Conservation (phyloP, 768 basidiomycete species). For the Russula virescens region DNA sequence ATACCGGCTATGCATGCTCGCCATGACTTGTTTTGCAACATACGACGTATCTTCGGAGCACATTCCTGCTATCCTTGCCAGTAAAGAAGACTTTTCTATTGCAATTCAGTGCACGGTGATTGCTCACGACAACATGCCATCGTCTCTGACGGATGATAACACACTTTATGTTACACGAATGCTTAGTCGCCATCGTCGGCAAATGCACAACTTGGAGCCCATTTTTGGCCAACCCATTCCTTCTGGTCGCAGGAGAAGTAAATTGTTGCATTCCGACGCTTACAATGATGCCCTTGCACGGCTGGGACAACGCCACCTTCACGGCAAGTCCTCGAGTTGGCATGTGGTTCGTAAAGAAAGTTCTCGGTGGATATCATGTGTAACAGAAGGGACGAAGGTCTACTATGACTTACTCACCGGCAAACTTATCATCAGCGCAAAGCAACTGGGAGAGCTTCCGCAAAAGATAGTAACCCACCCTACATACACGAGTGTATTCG, state of each 20-base stretch:
- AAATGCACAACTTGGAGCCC: slow-evolving; percentile 7
- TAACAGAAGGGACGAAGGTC: slow-evolving; percentile 21
- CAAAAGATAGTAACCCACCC: slow-evolving; percentile 30
- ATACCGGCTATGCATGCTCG: slow-evolving; percentile 8
- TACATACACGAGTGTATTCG: slow-evolving; percentile 35
- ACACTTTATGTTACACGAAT: neutral
- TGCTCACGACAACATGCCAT: slow-evolving; percentile 10
- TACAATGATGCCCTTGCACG: neutral
- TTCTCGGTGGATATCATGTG: slow-evolving; percentile 6
- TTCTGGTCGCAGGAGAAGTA: too few species aligned
- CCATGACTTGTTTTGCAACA: slow-evolving; percentile 11
- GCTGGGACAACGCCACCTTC: neutral
- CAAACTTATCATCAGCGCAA: slow-evolving; percentile 38
- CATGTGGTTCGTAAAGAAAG: neutral
- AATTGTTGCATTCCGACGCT: neutral
- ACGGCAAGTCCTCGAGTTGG: neutral
- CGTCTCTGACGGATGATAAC: neutral
- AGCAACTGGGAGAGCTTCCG: slow-evolving; percentile 37
- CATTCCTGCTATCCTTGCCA: neutral
- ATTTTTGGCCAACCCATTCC: neutral
- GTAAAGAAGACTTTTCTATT: slow-evolving; percentile 5
- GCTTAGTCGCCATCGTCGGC: slow-evolving; percentile 7
- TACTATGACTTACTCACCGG: slow-evolving; percentile 40
- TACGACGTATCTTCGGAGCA: slow-evolving; percentile 9
- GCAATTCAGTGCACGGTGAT: slow-evolving; percentile 12